These are phyloP conservation scores for Dendrobium chrysotoxum DNA, from an alignment of 106 monocot genomes.

Conservation along the genomic window DNA sequence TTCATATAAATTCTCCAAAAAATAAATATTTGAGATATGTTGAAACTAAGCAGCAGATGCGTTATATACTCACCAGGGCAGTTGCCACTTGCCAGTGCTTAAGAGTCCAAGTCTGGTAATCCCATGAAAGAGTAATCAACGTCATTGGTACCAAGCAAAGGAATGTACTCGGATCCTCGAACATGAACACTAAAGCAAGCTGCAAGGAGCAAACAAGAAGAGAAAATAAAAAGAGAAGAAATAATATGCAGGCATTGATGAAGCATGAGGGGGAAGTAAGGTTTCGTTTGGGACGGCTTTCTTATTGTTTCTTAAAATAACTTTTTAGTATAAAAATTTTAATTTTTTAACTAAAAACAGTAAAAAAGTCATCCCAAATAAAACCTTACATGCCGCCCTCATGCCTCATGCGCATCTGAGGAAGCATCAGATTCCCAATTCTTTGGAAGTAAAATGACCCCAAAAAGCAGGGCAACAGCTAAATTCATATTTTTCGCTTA, in stretches of 20 bases:
- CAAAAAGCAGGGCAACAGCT: no score
- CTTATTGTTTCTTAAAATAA: no score
- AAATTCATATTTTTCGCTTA: no score
- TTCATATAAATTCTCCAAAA: not conserved
- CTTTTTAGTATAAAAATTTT: no score
- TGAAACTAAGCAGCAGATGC: not conserved
- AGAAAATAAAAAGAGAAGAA: not conserved
- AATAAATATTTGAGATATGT: not conserved
- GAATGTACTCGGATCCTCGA: slow-evolving; percentile 83
- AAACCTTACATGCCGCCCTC: no score
- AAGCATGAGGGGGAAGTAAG: no score
- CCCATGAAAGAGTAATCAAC: slow-evolving; percentile 63
- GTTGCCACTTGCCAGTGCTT: slow-evolving; percentile 5
- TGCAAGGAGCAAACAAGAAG: slow-evolving; percentile 25
- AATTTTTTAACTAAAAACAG: no score
- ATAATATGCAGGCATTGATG: not conserved
- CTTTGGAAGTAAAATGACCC: no score
- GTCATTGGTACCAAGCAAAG: slow-evolving; percentile 61
- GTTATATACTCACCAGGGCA: not conserved
- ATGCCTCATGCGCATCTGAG: no score
- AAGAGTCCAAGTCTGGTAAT: slow-evolving; percentile 43
- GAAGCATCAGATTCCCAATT: no score
- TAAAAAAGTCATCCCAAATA: no score
- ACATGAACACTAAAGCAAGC: slow-evolving; percentile 93
- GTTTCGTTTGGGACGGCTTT: no score